Conservation (phyloP, 768 basidiomycete species). For the Kwoniella heveanensis region DNA sequence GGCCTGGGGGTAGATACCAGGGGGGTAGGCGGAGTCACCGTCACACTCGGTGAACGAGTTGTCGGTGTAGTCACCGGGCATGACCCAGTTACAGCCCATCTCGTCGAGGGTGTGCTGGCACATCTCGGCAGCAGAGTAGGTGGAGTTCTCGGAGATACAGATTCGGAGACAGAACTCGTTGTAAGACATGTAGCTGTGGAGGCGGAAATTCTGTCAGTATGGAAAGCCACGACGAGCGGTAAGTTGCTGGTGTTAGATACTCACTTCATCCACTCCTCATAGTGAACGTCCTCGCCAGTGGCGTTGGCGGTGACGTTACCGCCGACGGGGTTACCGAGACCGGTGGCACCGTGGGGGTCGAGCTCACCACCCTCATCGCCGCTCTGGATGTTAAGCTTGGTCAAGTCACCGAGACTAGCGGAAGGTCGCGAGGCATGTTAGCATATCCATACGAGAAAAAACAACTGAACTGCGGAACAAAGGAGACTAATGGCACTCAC, state of each 20-base stretch:
- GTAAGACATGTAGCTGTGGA: slow-evolving; percentile 57
- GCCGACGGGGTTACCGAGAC: slow-evolving; percentile 57
- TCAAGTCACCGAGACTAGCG: slow-evolving; percentile 60
- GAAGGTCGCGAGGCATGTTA: not conserved
- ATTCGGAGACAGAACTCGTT: slow-evolving; percentile 60
- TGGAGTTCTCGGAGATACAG: slow-evolving; percentile 58
- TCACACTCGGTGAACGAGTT: slow-evolving; percentile 60
- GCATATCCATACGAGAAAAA: too few relatives aligned
- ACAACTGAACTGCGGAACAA: not conserved
- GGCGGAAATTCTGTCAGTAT: not conserved
- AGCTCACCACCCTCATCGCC: slow-evolving; percentile 59
- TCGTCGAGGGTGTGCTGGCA: slow-evolving; percentile 56
- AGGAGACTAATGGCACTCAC: slow-evolving; percentile 12
- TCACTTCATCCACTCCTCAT: slow-evolving; percentile 60
- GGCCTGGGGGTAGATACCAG: slow-evolving; percentile 57
- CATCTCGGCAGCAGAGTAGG: slow-evolving; percentile 55
- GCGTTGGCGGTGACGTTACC: slow-evolving; percentile 57
- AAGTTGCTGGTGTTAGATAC: too few relatives aligned
- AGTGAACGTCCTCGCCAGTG: slow-evolving; percentile 54
- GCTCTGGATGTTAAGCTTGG: slow-evolving; percentile 57
- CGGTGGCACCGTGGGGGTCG: slow-evolving; percentile 59
- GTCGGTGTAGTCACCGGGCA: slow-evolving; percentile 57
- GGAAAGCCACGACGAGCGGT: not conserved
- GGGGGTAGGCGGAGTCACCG: slow-evolving; percentile 58
- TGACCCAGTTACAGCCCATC: slow-evolving; percentile 56